Conservation (phyloP, 2,329 filamentous ascomycete species). For the Capronia coronata region DNA sequence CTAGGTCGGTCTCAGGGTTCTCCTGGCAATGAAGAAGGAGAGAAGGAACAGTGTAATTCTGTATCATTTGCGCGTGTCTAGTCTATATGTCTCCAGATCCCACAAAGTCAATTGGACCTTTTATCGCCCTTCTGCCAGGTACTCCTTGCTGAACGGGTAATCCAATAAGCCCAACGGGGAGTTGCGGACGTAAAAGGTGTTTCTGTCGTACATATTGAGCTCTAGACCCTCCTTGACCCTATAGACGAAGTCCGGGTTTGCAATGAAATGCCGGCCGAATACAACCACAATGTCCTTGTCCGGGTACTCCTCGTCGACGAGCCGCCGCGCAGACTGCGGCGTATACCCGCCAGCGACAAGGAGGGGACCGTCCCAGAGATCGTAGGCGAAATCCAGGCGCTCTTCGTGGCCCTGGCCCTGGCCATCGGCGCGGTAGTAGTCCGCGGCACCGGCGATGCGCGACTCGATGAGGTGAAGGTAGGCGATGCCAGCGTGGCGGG, state of each 20-base stretch:
- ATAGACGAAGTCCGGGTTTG: slow-evolving; percentile 44
- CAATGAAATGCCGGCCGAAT: slow-evolving; percentile 40
- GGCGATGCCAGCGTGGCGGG: slow-evolving; percentile 49
- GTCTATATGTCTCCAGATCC: too few species aligned
- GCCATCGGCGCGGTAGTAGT: slow-evolving; percentile 28
- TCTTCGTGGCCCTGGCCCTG: too few species aligned
- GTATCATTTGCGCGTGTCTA: too few species aligned
- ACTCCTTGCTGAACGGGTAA: slow-evolving; percentile 25
- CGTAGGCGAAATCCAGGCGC: slow-evolving; percentile 42
- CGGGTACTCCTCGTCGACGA: slow-evolving; percentile 33
- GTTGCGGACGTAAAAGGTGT: slow-evolving; percentile 38
- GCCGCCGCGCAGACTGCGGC: slow-evolving; percentile 36
- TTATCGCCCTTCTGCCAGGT: too few species aligned
- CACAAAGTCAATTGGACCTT: too few species aligned
- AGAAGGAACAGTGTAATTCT: too few species aligned
- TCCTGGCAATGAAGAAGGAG: too few species aligned
- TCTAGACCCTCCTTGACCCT: slow-evolving; percentile 36
- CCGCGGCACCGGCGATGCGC: slow-evolving; percentile 35
- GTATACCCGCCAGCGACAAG: slow-evolving; percentile 47
- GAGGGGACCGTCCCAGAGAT: slow-evolving; percentile 39
- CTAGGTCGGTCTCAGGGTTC: too few species aligned
- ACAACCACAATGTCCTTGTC: slow-evolving; percentile 33
- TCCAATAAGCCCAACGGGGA: slow-evolving; percentile 38
- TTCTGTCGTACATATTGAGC: slow-evolving; percentile 36
- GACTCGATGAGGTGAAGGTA: slow-evolving; percentile 59